phyloP scores from a whole-genome alignment of 2,329 filamentous ascomycete species.

The Pseudogymnoascus sp. region DNA sequence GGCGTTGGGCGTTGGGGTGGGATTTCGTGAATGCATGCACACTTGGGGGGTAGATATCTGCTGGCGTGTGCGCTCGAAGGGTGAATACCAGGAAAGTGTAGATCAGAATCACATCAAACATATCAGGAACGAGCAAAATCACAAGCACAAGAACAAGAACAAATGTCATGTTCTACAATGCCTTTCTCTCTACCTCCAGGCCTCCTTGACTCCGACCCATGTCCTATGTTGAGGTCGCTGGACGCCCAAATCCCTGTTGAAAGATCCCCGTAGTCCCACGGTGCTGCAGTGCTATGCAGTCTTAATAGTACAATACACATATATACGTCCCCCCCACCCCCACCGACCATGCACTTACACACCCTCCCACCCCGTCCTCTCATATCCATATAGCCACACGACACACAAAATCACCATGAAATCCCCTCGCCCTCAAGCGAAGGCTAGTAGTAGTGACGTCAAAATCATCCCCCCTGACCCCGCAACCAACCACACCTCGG shows the following conservation, averaged over 20 bases:
- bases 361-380: not conserved
- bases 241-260: constrained; percentile 4
- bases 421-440: not conserved
- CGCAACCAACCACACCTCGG: not conserved
- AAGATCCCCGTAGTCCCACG: not conserved
- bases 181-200: not conserved
- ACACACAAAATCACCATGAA: not conserved
- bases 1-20: constrained; percentile 3
- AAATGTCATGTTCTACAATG: constrained; percentile 1
- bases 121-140: not conserved
- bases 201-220: not conserved
- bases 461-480: not conserved
- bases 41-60: not conserved
- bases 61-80: no score
- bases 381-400: not conserved
- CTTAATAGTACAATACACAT: constrained; percentile 7
- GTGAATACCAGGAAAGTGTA: not conserved
- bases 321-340: not conserved
- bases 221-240: constrained; percentile 5
- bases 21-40: not conserved
- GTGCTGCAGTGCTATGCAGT: not conserved
- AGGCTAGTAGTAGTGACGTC: not conserved
- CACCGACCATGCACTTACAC: not conserved
- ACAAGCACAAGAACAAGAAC: not conserved
- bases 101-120: not conserved